Evolutionary conservation across 352 stramenopile genomes (phyloP).

Genomic region (Aphanomyces invadans): DNA sequence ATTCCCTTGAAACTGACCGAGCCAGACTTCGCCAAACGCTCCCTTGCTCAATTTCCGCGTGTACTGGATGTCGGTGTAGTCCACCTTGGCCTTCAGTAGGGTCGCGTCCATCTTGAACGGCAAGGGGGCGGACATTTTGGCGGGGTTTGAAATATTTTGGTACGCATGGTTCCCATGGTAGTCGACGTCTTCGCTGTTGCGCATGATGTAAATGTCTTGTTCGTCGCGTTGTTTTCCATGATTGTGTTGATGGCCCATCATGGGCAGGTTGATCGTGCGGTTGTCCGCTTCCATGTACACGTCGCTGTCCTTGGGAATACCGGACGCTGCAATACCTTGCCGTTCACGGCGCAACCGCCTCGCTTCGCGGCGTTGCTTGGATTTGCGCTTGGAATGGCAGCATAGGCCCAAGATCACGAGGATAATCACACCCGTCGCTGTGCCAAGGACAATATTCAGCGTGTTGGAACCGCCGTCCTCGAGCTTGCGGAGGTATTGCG

Average conservation of each 20-base stretch:
- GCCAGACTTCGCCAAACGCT: slow-evolving; percentile 83
- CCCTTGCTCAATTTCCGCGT: slow-evolving; percentile 76
- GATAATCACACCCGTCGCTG: slow-evolving; percentile 15
- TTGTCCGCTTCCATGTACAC: slow-evolving; percentile 23
- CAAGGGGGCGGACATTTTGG: not conserved
- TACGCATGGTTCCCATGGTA: not conserved
- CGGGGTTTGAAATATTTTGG: not conserved
- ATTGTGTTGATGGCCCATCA: slow-evolving; percentile 6
- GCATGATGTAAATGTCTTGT: slow-evolving; percentile 20
- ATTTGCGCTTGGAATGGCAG: slow-evolving; percentile 18
- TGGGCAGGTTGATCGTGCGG: slow-evolving; percentile 19
- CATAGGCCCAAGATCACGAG: slow-evolving; percentile 16
- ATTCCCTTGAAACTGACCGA: slow-evolving; percentile 51
- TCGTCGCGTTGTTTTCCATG: not conserved
- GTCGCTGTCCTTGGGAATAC: not conserved
- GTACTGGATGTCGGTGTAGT: slow-evolving; percentile 71
- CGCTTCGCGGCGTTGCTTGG: slow-evolving; percentile 8
- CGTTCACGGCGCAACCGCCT: slow-evolving; percentile 7
- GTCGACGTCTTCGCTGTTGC: slow-evolving; percentile 1
- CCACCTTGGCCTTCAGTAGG: slow-evolving; percentile 43
- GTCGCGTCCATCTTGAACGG: slow-evolving; percentile 50
- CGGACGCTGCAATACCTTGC: not conserved
- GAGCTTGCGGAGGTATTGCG: not conserved
- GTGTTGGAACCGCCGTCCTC: not conserved
- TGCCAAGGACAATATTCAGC: slow-evolving; percentile 17